These are phyloP conservation scores for Mycena crocata DNA, from an alignment of 768 basidiomycete species.

Conservation along the genomic window DNA sequence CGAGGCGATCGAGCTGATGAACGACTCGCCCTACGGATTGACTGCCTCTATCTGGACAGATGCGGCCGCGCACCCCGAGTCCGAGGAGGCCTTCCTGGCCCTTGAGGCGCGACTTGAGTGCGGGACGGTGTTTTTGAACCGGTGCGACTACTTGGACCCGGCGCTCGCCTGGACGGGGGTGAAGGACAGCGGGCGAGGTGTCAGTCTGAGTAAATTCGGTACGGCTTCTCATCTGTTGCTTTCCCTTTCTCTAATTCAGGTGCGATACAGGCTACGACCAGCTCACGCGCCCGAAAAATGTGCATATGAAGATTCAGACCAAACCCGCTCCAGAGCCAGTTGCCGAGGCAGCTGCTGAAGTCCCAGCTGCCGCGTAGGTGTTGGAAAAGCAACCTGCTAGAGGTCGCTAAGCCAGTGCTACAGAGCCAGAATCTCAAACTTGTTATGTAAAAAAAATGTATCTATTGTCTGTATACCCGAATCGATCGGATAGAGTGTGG, in stretches of 20 bases:
- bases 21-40: slow-evolving; percentile 94
- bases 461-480: too few species aligned
- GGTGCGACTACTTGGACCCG: slow-evolving; percentile 93
- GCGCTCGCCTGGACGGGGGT: slow-evolving; percentile 95
- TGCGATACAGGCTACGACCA: slow-evolving; percentile 80
- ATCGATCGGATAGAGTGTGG: too few species aligned
- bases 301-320: slow-evolving; percentile 88
- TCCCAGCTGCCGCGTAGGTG: too few species aligned
- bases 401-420: too few species aligned
- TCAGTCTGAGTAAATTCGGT: slow-evolving; percentile 94
- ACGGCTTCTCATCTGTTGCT: slow-evolving; percentile 35
- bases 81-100: slow-evolving; percentile 73
- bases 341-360: too few species aligned
- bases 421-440: too few species aligned
- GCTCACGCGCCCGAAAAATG: slow-evolving; percentile 81
- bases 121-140: slow-evolving; percentile 95
- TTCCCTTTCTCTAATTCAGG: neutral
- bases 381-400: too few species aligned
- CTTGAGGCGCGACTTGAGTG: slow-evolving; percentile 81
- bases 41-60: slow-evolving; percentile 97
- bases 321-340: too few species aligned
- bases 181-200: slow-evolving; percentile 92
- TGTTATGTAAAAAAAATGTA: too few species aligned
- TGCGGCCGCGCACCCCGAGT: slow-evolving; percentile 65
- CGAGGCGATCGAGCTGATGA: slow-evolving; percentile 92